These are phyloP conservation scores for Akanthomyces uredinophilus DNA, from an alignment of 2,329 filamentous ascomycete genomes.

Conservation along the genomic window DNA sequence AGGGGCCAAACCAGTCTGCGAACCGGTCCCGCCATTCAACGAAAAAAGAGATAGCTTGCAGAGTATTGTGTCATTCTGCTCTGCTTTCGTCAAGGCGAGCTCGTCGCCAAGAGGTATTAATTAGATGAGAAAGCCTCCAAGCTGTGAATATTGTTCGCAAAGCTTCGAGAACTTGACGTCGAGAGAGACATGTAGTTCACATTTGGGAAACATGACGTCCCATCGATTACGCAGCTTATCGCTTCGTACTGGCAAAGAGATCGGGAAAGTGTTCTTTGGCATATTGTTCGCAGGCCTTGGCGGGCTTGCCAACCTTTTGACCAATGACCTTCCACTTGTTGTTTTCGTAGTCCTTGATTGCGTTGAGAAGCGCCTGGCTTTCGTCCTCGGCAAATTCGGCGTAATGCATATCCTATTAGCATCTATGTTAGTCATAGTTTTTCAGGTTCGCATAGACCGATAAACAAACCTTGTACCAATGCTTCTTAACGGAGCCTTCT, in stretches of 20 bases:
- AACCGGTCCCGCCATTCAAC: neutral
- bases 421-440: neutral
- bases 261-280: constrained; percentile 88
- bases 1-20: neutral
- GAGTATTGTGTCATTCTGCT: constrained; percentile 2
- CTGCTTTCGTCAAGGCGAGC: neutral
- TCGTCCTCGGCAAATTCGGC: constrained; percentile 97
- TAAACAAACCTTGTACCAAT: constrained; percentile 86
- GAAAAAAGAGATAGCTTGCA: neutral
- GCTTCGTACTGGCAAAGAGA: constrained; percentile 34
- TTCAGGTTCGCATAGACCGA: no score
- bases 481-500: constrained; percentile 97
- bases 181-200: neutral
- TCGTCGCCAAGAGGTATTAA: constrained; percentile 1
- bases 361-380: constrained; percentile 76
- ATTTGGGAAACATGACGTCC: neutral
- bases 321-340: constrained; percentile 99
- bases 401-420: constrained; percentile 88
- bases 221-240: constrained; percentile 24
- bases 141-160: neutral
- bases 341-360: constrained; percentile 97
- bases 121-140: neutral
- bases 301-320: constrained; percentile 93
- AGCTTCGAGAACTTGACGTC: neutral
- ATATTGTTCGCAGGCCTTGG: constrained; percentile 79